phyloP scores from a whole-genome alignment of 2,329 filamentous ascomycete species.

The Falciphora oryzae region DNA sequence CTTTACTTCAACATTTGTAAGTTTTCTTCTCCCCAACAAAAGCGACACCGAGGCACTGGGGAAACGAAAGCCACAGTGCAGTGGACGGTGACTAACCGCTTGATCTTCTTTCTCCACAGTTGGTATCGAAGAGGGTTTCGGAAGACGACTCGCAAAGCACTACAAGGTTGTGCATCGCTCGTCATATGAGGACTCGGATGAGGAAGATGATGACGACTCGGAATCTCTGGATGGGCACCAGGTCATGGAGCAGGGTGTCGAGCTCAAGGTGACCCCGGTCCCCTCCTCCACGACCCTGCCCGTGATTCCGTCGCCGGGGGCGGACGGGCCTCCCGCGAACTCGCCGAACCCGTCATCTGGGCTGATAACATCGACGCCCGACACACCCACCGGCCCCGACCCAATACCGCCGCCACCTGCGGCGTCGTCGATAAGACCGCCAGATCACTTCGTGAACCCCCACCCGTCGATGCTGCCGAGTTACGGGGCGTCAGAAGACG shows the following conservation, averaged over 20 bases:
- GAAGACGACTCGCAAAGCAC: conserved; percentile 8
- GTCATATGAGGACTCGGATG: background rate
- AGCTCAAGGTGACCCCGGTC: conserved; percentile 4
- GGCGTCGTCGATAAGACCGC: background rate
- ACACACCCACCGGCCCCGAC: background rate
- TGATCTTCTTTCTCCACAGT: background rate
- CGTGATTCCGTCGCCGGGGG: background rate
- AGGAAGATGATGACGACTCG: conserved; percentile 4
- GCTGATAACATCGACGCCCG: background rate
- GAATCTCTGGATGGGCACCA: conserved; percentile 1
- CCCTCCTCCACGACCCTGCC: conserved; percentile 2
- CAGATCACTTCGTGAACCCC: background rate
- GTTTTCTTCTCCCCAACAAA: conserved; percentile 1
- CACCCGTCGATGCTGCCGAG: background rate
- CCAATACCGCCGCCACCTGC: background rate
- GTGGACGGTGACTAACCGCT: background rate
- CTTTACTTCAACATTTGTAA: conserved; percentile 20
- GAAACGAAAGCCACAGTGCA: background rate
- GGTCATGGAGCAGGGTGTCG: conserved; percentile 6
- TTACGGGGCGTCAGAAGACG: background rate
- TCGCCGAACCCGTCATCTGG: background rate
- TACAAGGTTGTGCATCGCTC: conserved; percentile 7
- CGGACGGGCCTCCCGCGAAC: background rate
- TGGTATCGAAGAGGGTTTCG: conserved; percentile 9
- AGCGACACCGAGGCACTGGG: background rate